phyloP scores from a whole-genome alignment of 2,329 filamentous ascomycete species.

The Botrytis byssoidea region DNA sequence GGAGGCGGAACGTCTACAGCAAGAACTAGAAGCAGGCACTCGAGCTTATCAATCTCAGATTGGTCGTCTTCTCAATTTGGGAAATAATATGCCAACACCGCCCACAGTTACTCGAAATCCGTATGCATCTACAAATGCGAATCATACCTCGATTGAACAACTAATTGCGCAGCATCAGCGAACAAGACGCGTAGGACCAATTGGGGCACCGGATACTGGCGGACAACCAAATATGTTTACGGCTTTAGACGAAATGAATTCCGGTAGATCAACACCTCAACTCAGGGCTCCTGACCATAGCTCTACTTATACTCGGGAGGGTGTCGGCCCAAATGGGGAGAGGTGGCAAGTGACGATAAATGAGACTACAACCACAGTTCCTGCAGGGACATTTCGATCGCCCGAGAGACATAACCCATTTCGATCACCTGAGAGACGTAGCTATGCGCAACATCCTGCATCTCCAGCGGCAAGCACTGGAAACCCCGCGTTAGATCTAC shows the following conservation, averaged over 20 bases:
- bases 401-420: constrained; percentile 23
- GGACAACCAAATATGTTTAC: constrained; percentile 24
- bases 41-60: constrained; percentile 14
- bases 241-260: constrained; percentile 30
- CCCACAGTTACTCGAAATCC: constrained; percentile 13
- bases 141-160: constrained; percentile 18
- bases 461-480: background rate
- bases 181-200: constrained; percentile 29
- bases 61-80: constrained; percentile 12
- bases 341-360: constrained; percentile 54
- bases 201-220: constrained; percentile 29
- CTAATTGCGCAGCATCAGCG: constrained; percentile 16
- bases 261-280: constrained; percentile 34
- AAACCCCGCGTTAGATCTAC: constrained; percentile 33
- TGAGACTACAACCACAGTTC: constrained; percentile 41
- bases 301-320: constrained; percentile 49
- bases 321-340: constrained; percentile 50
- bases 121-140: background rate
- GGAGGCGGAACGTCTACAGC: constrained; percentile 46
- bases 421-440: constrained; percentile 24
- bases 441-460: constrained; percentile 22
- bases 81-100: constrained; percentile 17
- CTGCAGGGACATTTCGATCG: constrained; percentile 22
- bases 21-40: constrained; percentile 37
- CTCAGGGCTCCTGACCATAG: constrained; percentile 40